Percentiles rank a stretch among this genome's conserved stretches.
phyloP scores from a whole-genome alignment of 768 basidiomycete species.

The Lentinula detonsa region DNA sequence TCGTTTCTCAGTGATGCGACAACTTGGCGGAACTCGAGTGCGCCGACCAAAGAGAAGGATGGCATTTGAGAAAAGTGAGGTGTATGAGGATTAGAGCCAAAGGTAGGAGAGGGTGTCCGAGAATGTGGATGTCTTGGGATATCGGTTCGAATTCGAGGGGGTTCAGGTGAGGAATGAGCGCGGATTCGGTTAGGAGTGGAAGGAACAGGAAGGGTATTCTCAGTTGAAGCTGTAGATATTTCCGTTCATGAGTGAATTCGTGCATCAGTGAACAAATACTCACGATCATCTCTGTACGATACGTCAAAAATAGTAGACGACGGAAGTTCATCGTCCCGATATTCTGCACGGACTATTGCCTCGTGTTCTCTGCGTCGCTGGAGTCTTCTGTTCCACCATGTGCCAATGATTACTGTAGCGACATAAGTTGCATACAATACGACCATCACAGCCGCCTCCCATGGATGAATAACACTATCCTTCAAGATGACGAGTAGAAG shows the following conservation, averaged over 20 bases:
- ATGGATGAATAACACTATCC: slow-evolving; percentile 64
- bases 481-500: slow-evolving; percentile 71
- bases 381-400: slow-evolving; percentile 66
- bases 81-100: slow-evolving; percentile 9
- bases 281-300: slow-evolving; percentile 63
- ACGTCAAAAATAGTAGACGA: slow-evolving; percentile 29
- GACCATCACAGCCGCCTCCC: slow-evolving; percentile 73
- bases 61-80: slow-evolving; percentile 49
- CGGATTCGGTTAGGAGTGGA: slow-evolving; percentile 32
- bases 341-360: slow-evolving; percentile 53
- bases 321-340: slow-evolving; percentile 37
- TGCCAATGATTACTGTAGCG: slow-evolving; percentile 62
- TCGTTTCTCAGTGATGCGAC: slow-evolving; percentile 75
- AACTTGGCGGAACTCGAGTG: slow-evolving; percentile 92
- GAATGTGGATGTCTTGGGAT: slow-evolving; percentile 36
- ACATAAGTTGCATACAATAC: slow-evolving; percentile 77
- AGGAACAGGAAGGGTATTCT: slow-evolving; percentile 21
- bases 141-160: slow-evolving; percentile 21
- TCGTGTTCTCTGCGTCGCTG: slow-evolving; percentile 43
- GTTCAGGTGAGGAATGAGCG: slow-evolving; percentile 14
- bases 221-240: slow-evolving; percentile 10
- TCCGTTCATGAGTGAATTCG: not conserved
- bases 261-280: slow-evolving; percentile 14
- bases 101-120: slow-evolving; percentile 45
- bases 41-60: slow-evolving; percentile 88